Percentiles rank a stretch among this genome's conserved stretches.
These are phyloP conservation scores for Canna indica DNA, from an alignment of 176 grass and related monocot species.

Conservation along the genomic window DNA sequence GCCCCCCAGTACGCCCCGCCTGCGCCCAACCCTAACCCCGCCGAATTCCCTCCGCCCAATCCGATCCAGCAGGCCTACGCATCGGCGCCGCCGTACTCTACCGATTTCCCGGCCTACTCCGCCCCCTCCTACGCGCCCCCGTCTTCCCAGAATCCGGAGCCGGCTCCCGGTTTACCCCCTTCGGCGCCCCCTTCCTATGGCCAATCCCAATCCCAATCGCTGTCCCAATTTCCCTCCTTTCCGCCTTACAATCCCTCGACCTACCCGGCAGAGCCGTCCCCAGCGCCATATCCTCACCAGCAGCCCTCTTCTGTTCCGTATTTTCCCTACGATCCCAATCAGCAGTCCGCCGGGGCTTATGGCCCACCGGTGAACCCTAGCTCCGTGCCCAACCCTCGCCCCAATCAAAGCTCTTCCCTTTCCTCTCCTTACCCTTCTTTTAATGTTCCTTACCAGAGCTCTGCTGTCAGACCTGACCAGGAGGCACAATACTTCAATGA, in stretches of 20 bases:
- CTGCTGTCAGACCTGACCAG: constrained; percentile 7
- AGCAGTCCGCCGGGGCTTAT: constrained; percentile 7
- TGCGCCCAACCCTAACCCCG: constrained; percentile 10
- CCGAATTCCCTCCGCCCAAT: constrained; percentile 24
- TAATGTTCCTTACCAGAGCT: constrained; percentile 25
- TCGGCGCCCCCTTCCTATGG: constrained; percentile 1
- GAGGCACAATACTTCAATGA: constrained; percentile 1
- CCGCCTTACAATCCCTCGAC: constrained; percentile 38
- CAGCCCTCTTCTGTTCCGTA: constrained; percentile 29
- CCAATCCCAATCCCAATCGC: constrained; percentile 21
- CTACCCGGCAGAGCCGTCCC: constrained; percentile 27
- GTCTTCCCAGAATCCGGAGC: constrained; percentile 20
- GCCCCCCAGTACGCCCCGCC: constrained; percentile 30
- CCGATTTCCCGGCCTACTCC: constrained; percentile 36
- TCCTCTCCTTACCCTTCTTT: constrained; percentile 55
- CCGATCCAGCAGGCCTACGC: constrained; percentile 38
- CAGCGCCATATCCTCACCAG: constrained; percentile 44
- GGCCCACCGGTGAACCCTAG: constrained; percentile 16
- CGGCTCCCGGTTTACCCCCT: constrained; percentile 13
- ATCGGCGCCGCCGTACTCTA: constrained; percentile 64
- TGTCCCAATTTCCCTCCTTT: constrained; percentile 29
- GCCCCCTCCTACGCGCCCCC: constrained; percentile 4
- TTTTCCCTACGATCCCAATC: constrained; percentile 20
- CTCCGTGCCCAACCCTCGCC: constrained; percentile 3
- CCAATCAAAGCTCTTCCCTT: constrained; percentile 6